phyloP scores from a whole-genome alignment of 352 stramenopile genomes.

The Pythium aristosporum region DNA sequence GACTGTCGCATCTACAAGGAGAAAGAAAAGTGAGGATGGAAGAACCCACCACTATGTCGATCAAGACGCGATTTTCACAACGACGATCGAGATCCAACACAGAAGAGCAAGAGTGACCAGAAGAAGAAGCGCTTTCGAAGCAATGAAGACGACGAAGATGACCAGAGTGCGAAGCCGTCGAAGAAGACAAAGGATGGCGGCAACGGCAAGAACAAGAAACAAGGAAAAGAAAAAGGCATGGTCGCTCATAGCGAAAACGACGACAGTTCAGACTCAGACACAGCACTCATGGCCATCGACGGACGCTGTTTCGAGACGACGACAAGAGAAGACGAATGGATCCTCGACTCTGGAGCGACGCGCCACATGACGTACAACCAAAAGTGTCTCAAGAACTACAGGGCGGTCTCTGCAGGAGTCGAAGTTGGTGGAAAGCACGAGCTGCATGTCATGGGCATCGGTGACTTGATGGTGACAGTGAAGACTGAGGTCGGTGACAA shows the following conservation, averaged over 20 bases:
- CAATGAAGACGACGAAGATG: constrained; percentile 10
- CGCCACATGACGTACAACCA: constrained; percentile 10
- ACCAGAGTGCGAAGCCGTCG: not conserved
- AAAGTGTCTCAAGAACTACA: constrained; percentile 6
- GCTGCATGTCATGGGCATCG: constrained; percentile 7
- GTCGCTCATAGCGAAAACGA: not conserved
- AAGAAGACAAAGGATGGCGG: constrained; percentile 6
- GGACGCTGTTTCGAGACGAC: not conserved
- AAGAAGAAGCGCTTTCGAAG: not conserved
- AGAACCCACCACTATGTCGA: constrained; percentile 8
- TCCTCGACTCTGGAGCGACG: constrained; percentile 6
- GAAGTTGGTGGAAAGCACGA: constrained; percentile 4
- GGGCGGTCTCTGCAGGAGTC: not conserved
- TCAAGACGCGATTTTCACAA: not conserved
- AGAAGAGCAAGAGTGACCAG: not conserved
- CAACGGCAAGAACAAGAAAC: not conserved
- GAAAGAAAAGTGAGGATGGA: constrained; percentile 3
- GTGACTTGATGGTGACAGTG: not conserved
- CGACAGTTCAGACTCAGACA: not conserved
- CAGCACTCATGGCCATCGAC: constrained; percentile 3
- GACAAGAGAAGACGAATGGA: constrained; percentile 1
- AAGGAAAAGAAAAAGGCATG: not conserved
- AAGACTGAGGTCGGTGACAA: constrained; percentile 1
- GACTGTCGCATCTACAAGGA: constrained; percentile 4
- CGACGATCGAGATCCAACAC: constrained; percentile 13